A percentile compares a stretch with the other conserved stretches of the same genome.
phyloP scores from a whole-genome alignment of 768 basidiomycete genomes.

The Tubosaeta sp. region DNA sequence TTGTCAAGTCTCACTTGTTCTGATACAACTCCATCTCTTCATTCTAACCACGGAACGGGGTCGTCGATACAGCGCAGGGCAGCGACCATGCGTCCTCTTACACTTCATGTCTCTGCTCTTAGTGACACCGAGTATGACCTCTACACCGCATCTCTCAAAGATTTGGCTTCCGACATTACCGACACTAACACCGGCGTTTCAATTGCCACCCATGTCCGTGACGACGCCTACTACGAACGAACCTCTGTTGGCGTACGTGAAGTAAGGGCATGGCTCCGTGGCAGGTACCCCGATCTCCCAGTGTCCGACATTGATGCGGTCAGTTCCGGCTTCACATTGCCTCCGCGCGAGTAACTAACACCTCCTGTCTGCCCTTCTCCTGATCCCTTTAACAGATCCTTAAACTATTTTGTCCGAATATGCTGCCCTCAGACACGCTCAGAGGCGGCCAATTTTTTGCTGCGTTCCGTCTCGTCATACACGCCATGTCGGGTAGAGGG shows the following conservation, averaged over 20 bases:
- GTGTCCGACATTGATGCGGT: slow-evolving; percentile 57
- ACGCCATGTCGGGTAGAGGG: slow-evolving; percentile 56
- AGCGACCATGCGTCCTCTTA: slow-evolving; percentile 53
- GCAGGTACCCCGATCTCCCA: slow-evolving; percentile 56
- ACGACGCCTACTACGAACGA: slow-evolving; percentile 52
- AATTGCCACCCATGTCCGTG: slow-evolving; percentile 11
- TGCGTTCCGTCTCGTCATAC: slow-evolving; percentile 59
- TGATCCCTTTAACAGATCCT: slow-evolving; percentile 46
- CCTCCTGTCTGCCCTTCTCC: neutral
- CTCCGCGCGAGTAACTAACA: neutral
- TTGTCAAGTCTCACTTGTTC: neutral
- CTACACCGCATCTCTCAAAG: slow-evolving; percentile 58
- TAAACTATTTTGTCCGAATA: slow-evolving; percentile 54
- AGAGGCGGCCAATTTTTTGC: slow-evolving; percentile 76
- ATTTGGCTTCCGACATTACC: slow-evolving; percentile 40
- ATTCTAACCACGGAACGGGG: neutral
- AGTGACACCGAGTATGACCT: slow-evolving; percentile 66
- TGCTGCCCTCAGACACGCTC: slow-evolving; percentile 50
- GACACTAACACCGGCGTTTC: slow-evolving; percentile 11
- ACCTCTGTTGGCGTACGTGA: slow-evolving; percentile 58
- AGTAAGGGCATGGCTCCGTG: slow-evolving; percentile 70
- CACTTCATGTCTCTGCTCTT: slow-evolving; percentile 71
- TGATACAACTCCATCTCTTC: neutral
- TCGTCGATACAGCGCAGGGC: neutral
- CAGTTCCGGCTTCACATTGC: slow-evolving; percentile 17